A percentile compares a stretch with the other conserved stretches of the same genome.
Conservation (phyloP, 2,329 filamentous ascomycete species). For the Aspergillus awamori region DNA sequence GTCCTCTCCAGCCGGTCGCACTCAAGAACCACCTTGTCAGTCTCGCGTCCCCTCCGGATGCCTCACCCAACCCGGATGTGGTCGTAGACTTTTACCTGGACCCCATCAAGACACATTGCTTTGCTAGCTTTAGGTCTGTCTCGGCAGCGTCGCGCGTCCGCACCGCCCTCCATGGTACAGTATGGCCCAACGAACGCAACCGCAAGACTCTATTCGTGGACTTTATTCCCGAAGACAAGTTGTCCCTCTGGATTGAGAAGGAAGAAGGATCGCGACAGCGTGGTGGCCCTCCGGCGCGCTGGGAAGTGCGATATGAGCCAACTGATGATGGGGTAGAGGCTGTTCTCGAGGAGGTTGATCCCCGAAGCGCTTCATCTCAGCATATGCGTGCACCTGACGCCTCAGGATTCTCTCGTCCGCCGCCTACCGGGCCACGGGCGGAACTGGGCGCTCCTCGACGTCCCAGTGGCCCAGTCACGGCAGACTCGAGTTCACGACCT, state of each 20-base stretch:
- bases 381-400: constrained; percentile 15
- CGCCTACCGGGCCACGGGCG: constrained; percentile 31
- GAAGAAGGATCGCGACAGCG: constrained; percentile 60
- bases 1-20: constrained; percentile 71
- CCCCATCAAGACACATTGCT: constrained; percentile 82
- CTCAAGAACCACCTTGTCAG: constrained; percentile 70
- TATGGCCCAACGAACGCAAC: constrained; percentile 86
- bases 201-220: constrained; percentile 86
- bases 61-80: constrained; percentile 55
- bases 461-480: constrained; percentile 28
- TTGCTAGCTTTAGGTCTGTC: constrained; percentile 70
- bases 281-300: constrained; percentile 54
- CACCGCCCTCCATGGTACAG: constrained; percentile 70
- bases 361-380: constrained; percentile 23
- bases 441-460: constrained; percentile 27
- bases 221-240: constrained; percentile 77
- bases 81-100: constrained; percentile 78
- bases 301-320: constrained; percentile 72
- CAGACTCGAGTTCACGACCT: constrained; percentile 24
- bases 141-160: constrained; percentile 77
- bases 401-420: constrained; percentile 25
- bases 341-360: constrained; percentile 56
- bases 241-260: constrained; percentile 71
- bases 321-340: constrained; percentile 61
- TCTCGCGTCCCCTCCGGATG: constrained; percentile 65